Conservation (phyloP, 1,284 basidiomycete species). For the Paramarasmius palmivorus region DNA sequence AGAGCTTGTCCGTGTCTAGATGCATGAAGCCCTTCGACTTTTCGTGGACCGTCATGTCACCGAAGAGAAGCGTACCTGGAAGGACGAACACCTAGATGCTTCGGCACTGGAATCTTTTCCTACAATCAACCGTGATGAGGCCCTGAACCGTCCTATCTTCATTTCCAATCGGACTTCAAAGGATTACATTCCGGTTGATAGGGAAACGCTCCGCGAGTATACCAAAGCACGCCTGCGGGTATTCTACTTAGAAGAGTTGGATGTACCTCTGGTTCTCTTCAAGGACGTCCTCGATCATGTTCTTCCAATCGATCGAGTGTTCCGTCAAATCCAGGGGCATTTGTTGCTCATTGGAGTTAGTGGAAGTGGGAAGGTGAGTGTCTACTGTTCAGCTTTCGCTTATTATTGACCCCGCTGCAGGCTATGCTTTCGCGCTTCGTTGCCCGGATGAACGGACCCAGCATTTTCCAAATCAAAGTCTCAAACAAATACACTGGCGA, state of each 20-base stretch:
- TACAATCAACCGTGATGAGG: slow-evolving; percentile 83
- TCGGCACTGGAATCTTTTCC: slow-evolving; percentile 91
- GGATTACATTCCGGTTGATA: slow-evolving; percentile 92
- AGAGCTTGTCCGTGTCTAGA: slow-evolving; percentile 96
- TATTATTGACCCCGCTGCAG: slow-evolving; percentile 38
- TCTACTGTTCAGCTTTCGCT: slow-evolving; percentile 1
- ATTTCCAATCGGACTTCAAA: slow-evolving; percentile 99
- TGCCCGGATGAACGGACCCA: slow-evolving; percentile 99
- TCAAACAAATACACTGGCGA: slow-evolving; percentile 98
- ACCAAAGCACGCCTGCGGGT: slow-evolving; percentile 94
- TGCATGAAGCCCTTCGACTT: slow-evolving; percentile 94
- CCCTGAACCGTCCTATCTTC: slow-evolving; percentile 86
- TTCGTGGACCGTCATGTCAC: slow-evolving; percentile 97
- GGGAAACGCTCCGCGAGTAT: slow-evolving; percentile 92
- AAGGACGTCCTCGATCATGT: slow-evolving; percentile 99
- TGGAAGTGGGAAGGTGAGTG: slow-evolving; percentile 91
- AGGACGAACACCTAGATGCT: slow-evolving; percentile 89
- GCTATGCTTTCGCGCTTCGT: slow-evolving; percentile 98
- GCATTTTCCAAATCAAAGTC: slow-evolving; percentile 98
- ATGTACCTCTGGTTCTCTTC: slow-evolving; percentile 97
- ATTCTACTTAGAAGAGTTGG: slow-evolving; percentile 97
- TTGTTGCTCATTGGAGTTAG: slow-evolving; percentile 95
- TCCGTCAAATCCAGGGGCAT: slow-evolving; percentile 97
- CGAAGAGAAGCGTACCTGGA: slow-evolving; percentile 93
- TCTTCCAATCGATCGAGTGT: slow-evolving; percentile 96